Conservation (phyloP, 106 monocot genomes). For the Dendrobium officinale region DNA sequence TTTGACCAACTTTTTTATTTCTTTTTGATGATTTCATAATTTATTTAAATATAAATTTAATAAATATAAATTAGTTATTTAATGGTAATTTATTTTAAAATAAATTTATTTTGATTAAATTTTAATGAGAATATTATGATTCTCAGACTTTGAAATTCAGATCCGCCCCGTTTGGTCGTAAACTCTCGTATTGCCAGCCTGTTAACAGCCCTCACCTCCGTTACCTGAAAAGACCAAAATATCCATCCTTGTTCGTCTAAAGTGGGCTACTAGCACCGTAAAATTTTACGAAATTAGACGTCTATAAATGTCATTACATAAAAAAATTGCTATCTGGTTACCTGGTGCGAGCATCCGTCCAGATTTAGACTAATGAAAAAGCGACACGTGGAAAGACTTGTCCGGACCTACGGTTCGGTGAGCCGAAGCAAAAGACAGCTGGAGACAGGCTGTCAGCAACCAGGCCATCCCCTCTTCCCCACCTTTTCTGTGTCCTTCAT, state of each 20-base stretch:
- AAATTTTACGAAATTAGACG: no score
- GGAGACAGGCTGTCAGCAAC: slow-evolving; percentile 50
- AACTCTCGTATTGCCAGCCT: not conserved
- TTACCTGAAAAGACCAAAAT: no score
- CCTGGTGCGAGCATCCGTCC: not conserved
- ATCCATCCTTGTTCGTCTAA: no score
- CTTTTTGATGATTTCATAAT: not conserved
- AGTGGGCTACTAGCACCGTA: no score
- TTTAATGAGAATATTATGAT: no score
- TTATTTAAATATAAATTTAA: not conserved
- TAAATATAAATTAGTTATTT: not conserved
- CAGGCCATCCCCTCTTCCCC: not conserved
- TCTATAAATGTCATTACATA: not conserved
- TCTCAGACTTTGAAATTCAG: not conserved
- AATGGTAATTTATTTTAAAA: not conserved
- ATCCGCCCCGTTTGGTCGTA: not conserved
- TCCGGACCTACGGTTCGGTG: not conserved
- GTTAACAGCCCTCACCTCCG: not conserved
- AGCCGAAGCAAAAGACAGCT: slow-evolving; percentile 22
- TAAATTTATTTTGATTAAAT: no score
- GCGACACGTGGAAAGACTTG: not conserved
- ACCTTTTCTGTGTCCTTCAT: not conserved
- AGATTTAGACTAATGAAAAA: not conserved
- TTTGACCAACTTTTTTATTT: no score
- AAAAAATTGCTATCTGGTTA: not conserved